A percentile compares a stretch with the other conserved stretches of the same genome.
These are phyloP conservation scores for Tuber brumale DNA, from an alignment of 495 filamentous ascomycete genomes.

Conservation along the genomic window DNA sequence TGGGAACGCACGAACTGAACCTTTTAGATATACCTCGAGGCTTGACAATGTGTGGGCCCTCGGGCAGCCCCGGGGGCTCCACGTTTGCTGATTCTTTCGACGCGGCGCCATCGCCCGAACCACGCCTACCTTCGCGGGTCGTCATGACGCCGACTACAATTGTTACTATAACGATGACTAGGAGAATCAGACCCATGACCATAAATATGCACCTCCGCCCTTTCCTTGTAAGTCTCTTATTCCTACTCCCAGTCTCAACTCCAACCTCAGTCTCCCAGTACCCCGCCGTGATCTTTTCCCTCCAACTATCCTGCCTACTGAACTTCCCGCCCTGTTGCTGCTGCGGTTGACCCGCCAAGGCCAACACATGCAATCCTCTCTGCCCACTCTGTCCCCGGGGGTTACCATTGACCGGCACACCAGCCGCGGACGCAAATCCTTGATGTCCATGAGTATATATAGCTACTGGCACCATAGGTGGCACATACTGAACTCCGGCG, in stretches of 20 bases:
- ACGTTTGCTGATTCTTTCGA: neutral
- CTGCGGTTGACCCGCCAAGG: constrained; percentile 8
- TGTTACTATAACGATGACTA: constrained; percentile 15
- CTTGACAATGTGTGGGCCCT: constrained; percentile 11
- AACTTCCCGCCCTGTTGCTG: neutral
- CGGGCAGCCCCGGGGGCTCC: constrained; percentile 15
- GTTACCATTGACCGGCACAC: neutral
- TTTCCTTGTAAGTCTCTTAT: constrained; percentile 18
- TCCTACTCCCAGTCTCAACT: constrained; percentile 14
- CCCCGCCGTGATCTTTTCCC: constrained; percentile 21
- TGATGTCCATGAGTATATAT: constrained; percentile 10
- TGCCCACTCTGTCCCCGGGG: constrained; percentile 26
- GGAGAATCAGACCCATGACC: constrained; percentile 11
- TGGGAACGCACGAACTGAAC: constrained; percentile 19
- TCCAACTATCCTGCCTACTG: neutral
- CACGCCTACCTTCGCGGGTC: constrained; percentile 2
- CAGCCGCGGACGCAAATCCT: constrained; percentile 1
- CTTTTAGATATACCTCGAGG: constrained; percentile 9
- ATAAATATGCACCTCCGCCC: constrained; percentile 20
- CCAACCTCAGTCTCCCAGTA: constrained; percentile 22
- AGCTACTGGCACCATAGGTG: constrained; percentile 6
- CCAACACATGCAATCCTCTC: constrained; percentile 18
- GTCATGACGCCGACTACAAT: constrained; percentile 22
- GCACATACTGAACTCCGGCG: constrained; percentile 11
- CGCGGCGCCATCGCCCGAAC: neutral